These are phyloP conservation scores for Dissophora globulifera DNA, from an alignment of 192 early-diverging fungal species.

Conservation along the genomic window DNA sequence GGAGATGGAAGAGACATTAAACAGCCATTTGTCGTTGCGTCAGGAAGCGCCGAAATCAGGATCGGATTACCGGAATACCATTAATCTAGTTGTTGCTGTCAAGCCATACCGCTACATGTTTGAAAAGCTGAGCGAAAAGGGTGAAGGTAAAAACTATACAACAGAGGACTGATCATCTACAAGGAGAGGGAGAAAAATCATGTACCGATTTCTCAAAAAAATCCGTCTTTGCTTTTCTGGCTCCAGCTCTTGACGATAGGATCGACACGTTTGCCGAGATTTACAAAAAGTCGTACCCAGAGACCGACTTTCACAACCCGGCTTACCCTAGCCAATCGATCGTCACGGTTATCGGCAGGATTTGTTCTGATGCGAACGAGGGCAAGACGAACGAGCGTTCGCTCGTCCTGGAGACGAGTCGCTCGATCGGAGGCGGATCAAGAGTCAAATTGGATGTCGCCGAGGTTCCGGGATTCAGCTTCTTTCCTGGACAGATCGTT, in stretches of 20 bases:
- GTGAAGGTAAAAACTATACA: conserved; percentile 54
- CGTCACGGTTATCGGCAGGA: conserved; percentile 70
- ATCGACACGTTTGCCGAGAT: conserved; percentile 42
- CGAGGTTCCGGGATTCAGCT: conserved; percentile 65
- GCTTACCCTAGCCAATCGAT: conserved; percentile 13
- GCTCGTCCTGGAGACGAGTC: conserved; percentile 84
- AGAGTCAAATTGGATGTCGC: conserved; percentile 75
- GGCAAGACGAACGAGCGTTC: conserved; percentile 77
- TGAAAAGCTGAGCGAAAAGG: conserved; percentile 75
- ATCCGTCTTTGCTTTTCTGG: too few relatives aligned
- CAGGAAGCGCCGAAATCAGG: neutral
- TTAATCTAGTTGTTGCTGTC: conserved; percentile 34
- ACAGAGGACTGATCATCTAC: too few relatives aligned
- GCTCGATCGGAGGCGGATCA: conserved; percentile 74
- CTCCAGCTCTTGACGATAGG: conserved; percentile 45
- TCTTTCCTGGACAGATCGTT: conserved; percentile 94
- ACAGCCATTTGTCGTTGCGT: conserved; percentile 62
- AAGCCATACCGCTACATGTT: conserved; percentile 83
- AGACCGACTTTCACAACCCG: conserved; percentile 28
- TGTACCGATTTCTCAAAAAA: too few relatives aligned
- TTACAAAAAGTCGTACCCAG: conserved; percentile 25
- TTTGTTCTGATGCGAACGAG: conserved; percentile 75
- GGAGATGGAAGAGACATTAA: conserved; percentile 65
- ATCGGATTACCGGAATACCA: conserved; percentile 52
- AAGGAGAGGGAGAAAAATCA: too few relatives aligned